These are phyloP conservation scores for Pichia cabralensis DNA, from an alignment of 805 yeast genomes.

Conservation along the genomic window DNA sequence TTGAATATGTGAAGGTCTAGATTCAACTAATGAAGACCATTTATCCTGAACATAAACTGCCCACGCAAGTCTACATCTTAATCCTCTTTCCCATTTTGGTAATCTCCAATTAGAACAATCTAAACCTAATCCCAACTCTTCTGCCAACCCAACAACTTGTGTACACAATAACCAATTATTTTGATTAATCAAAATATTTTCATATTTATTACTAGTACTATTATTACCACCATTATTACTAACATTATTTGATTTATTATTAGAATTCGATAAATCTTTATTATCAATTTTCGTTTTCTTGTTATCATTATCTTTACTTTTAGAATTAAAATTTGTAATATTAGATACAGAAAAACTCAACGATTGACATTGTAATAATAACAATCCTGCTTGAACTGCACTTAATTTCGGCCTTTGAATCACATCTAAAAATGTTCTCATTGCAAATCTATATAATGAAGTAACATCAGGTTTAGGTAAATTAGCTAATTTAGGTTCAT, in stretches of 20 bases:
- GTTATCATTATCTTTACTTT: background rate
- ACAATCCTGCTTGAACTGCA: slow-evolving; percentile 82
- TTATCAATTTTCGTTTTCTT: too few relatives aligned
- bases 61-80: slow-evolving; percentile 87
- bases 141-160: slow-evolving; percentile 79
- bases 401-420: slow-evolving; percentile 82
- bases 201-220: too few relatives aligned
- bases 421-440: slow-evolving; percentile 56
- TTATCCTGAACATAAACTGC: slow-evolving; percentile 89
- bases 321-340: too few relatives aligned
- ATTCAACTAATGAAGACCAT: slow-evolving; percentile 76
- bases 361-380: slow-evolving; percentile 57
- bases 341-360: slow-evolving; percentile 11
- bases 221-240: too few relatives aligned
- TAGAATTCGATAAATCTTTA: too few relatives aligned
- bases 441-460: slow-evolving; percentile 58
- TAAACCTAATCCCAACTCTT: slow-evolving; percentile 84
- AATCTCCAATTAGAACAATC: slow-evolving; percentile 86
- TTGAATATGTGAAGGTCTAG: slow-evolving; percentile 75
- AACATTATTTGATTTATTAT: background rate
- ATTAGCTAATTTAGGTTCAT: slow-evolving; percentile 65
- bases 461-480: slow-evolving; percentile 72
- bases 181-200: too few relatives aligned
- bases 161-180: slow-evolving; percentile 82
- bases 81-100: slow-evolving; percentile 91